Evolutionary conservation across 331 rosid genomes (phyloP), one percentile per base, ranked within the genome.

Genomic region (Rosa hybrid): DNA sequence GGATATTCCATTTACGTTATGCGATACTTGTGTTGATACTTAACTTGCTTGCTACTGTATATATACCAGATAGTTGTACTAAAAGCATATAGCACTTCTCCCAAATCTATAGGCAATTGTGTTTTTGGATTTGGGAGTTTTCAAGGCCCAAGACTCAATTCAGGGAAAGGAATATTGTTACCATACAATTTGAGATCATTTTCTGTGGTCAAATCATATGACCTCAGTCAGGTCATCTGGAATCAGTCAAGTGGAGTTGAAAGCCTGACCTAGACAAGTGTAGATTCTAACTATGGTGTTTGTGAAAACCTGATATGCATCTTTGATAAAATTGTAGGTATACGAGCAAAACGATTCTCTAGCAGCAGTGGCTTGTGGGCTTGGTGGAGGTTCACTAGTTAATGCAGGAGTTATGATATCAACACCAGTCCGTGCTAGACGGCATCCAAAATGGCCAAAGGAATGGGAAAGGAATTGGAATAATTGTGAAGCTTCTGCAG

Each of bases 391-490:
- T 77, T 84, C 83, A 50, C 75, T 84, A 56, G 80, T 77, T 80
- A 84, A 84, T 81, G 85, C 87, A 64, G 87, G 85, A 68, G 85
- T 84, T 49, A 54, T 84, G 80, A 41, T 84, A 48, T 83, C 87
- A 25, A 53, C 85, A 74, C 85, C 85, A 38, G 82, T 60, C 68
- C 70, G 71, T 23, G 82, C 72, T 42, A 77, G 87, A 77, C 80
- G 83, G 42, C 54, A 77, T 81, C 82, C 85, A 8, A 84, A 73
- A 56, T 84, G 87, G 83, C 87, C 87, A 84, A 81, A 81, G 50
- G 87, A 81, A 68, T 84, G 87, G 87, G 87, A 81, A 73, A 73
- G 77, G 48, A 78, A 81, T 84, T 84, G 87, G 85, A 71, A 44
- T 38, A 65, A 44, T 41, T 84, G 85, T 81, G 85, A 84, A 73